phyloP scores from a whole-genome alignment of 1,139 yeast species.

The Pichia cactophila region DNA sequence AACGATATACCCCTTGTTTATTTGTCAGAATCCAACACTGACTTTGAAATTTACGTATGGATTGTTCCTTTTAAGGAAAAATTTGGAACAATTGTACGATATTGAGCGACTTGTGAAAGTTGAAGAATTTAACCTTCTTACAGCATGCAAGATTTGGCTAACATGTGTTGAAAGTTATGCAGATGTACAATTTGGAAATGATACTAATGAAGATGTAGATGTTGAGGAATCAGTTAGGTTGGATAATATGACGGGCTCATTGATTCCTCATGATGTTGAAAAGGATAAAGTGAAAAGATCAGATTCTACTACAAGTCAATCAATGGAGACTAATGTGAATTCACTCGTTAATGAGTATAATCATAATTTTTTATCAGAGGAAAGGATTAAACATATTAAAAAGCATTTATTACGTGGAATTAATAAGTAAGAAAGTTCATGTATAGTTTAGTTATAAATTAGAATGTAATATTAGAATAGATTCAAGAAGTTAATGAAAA shows the following conservation, averaged over 20 bases:
- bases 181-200: background rate
- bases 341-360: constrained; percentile 15
- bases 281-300: background rate
- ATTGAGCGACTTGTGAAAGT: constrained; percentile 22
- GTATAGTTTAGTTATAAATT: background rate
- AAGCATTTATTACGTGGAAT: constrained; percentile 18
- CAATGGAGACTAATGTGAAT: constrained; percentile 4
- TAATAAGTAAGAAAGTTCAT: background rate
- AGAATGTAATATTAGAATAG: background rate
- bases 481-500: constrained; percentile 14
- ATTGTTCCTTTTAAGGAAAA: constrained; percentile 38
- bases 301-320: background rate
- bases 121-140: constrained; percentile 26
- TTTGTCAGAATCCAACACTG: constrained; percentile 38
- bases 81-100: constrained; percentile 44
- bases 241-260: background rate
- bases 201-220: background rate
- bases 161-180: constrained; percentile 23
- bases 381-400: constrained; percentile 23
- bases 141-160: constrained; percentile 27
- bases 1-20: constrained; percentile 39
- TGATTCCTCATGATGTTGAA: background rate
- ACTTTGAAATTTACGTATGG: constrained; percentile 43
- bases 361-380: constrained; percentile 18
- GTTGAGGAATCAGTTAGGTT: background rate